phyloP scores from a whole-genome alignment of 306 rosid species.

The Inga laurina region DNA sequence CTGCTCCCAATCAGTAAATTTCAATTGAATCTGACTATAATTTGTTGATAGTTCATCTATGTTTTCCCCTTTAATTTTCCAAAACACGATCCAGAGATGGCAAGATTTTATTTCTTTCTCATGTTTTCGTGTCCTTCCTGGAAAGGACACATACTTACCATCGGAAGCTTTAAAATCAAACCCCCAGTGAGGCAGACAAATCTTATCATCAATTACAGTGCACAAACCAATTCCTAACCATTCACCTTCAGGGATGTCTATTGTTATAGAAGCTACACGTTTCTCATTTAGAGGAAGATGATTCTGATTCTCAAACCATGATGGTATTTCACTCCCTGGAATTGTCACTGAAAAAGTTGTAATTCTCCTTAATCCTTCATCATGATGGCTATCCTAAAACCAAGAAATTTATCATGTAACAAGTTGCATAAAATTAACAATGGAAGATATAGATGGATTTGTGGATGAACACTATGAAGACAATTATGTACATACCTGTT shows the following conservation, averaged over 20 bases:
- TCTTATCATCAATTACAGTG: background rate
- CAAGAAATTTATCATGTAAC: too few relatives aligned
- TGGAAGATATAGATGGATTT: too few relatives aligned
- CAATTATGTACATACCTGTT: background rate
- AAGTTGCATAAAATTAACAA: too few relatives aligned
- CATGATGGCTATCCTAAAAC: too few relatives aligned
- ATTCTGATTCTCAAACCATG: too few relatives aligned
- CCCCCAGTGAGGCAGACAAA: background rate
- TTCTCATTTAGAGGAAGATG: too few relatives aligned
- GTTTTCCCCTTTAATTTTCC: background rate
- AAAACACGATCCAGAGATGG: background rate
- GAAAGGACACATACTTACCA: background rate
- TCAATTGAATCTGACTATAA: background rate
- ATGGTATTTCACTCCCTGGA: too few relatives aligned
- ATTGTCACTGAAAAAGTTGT: too few relatives aligned
- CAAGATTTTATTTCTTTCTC: background rate
- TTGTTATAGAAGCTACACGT: too few relatives aligned
- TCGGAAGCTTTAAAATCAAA: background rate
- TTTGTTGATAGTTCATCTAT: background rate
- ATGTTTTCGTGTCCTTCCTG: too few relatives aligned
- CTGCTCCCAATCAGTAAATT: background rate
- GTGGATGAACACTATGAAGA: background rate
- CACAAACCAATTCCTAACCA: background rate
- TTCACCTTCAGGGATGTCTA: too few relatives aligned
- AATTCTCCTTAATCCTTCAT: too few relatives aligned